phyloP scores from a whole-genome alignment of 1,284 basidiomycete species.

The Entoloma clypeatum region DNA sequence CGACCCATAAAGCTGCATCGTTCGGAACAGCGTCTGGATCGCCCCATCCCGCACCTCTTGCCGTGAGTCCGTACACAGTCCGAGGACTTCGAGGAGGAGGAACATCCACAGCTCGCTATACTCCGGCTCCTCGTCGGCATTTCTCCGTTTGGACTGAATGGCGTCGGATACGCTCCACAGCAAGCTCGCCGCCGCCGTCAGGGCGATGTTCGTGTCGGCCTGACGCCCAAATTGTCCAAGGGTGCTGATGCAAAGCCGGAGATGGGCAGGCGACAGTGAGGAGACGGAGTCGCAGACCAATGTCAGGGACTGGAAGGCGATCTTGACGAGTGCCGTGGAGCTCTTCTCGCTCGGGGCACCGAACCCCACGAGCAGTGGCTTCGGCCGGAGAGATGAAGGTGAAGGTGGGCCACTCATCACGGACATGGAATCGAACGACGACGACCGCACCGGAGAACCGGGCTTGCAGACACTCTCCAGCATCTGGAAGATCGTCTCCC shows the following conservation, averaged over 20 bases:
- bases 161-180: slow-evolving; percentile 94
- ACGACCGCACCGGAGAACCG: slow-evolving; percentile 33
- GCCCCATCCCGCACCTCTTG: slow-evolving; percentile 90
- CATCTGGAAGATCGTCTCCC: slow-evolving; percentile 92
- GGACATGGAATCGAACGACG: slow-evolving; percentile 42
- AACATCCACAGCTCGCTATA: slow-evolving; percentile 91
- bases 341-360: slow-evolving; percentile 60
- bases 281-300: slow-evolving; percentile 92
- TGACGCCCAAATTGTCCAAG: slow-evolving; percentile 90
- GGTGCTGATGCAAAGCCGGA: slow-evolving; percentile 85
- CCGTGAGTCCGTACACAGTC: slow-evolving; percentile 77
- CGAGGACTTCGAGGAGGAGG: slow-evolving; percentile 80
- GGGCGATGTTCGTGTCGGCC: slow-evolving; percentile 90
- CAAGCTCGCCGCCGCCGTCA: slow-evolving; percentile 86
- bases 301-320: slow-evolving; percentile 91
- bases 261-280: slow-evolving; percentile 73
- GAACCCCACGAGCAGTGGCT: slow-evolving; percentile 48
- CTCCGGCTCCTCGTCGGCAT: slow-evolving; percentile 59
- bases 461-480: slow-evolving; percentile 77
- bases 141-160: slow-evolving; percentile 75
- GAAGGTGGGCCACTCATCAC: slow-evolving; percentile 35
- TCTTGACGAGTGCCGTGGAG: slow-evolving; percentile 70
- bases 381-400: slow-evolving; percentile 33
- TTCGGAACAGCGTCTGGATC: slow-evolving; percentile 93
- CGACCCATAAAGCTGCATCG: slow-evolving; percentile 89